Conservation (phyloP, 495 filamentous ascomycete genomes). For the Penicillium longicatenatum region DNA sequence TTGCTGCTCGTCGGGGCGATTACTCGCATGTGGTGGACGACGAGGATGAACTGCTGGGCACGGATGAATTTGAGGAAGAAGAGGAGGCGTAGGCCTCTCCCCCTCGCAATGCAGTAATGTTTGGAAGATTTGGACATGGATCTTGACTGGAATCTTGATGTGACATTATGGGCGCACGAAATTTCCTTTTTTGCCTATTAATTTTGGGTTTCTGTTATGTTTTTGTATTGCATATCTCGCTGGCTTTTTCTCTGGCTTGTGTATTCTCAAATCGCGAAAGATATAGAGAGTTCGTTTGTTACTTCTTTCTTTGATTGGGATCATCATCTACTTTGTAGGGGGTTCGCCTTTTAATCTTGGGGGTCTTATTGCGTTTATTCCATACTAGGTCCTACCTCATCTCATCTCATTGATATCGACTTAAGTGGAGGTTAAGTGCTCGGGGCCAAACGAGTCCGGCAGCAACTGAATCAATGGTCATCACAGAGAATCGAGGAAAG, state of each 20-base stretch:
- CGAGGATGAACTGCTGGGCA: slow-evolving; percentile 88
- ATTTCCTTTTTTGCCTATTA: slow-evolving; percentile 13
- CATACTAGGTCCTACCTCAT: slow-evolving; percentile 8
- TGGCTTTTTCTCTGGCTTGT: slow-evolving; percentile 6
- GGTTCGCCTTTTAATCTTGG: neutral
- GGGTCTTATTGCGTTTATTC: neutral
- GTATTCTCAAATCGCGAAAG: neutral
- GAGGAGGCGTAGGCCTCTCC: slow-evolving; percentile 65
- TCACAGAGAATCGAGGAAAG: neutral
- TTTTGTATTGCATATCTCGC: slow-evolving; percentile 13
- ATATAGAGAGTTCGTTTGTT: slow-evolving; percentile 13
- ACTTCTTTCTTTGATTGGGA: neutral
- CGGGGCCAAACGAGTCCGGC: slow-evolving; percentile 73
- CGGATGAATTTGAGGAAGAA: slow-evolving; percentile 90
- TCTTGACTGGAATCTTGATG: slow-evolving; percentile 24
- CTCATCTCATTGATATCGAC: neutral
- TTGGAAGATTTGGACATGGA: slow-evolving; percentile 4
- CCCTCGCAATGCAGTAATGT: neutral
- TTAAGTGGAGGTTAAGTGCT: slow-evolving; percentile 33
- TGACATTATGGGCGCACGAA: slow-evolving; percentile 30
- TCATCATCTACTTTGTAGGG: neutral
- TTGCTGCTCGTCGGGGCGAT: slow-evolving; percentile 79
- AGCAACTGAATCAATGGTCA: slow-evolving; percentile 53
- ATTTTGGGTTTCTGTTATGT: slow-evolving; percentile 7
- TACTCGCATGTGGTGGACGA: slow-evolving; percentile 88